These are phyloP conservation scores for Litchi chinensis DNA, from an alignment of 345 rosid genomes.

Conservation along the genomic window DNA sequence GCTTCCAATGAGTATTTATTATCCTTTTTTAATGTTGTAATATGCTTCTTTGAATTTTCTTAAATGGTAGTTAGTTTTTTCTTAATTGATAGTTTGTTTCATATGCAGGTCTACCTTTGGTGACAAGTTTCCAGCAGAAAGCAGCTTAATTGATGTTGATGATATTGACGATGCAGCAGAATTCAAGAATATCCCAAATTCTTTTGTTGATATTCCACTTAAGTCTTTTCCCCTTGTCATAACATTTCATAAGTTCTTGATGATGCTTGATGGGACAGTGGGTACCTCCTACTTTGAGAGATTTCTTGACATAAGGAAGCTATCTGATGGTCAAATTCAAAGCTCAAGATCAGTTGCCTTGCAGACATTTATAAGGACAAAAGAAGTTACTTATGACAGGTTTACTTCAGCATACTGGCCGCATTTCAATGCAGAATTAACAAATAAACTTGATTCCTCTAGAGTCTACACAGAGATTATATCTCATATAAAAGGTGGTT, in stretches of 20 bases:
- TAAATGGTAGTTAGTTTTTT: not conserved
- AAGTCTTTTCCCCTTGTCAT: constrained; percentile 49
- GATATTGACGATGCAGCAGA: constrained; percentile 34
- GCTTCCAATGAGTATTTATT: not conserved
- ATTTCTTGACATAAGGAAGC: constrained; percentile 37
- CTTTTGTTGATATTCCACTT: constrained; percentile 37
- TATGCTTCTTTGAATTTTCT: not conserved
- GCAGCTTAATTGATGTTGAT: constrained; percentile 28
- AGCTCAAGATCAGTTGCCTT: constrained; percentile 27
- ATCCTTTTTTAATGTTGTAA: not conserved
- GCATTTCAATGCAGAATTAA: constrained; percentile 40
- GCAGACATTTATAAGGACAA: constrained; percentile 39
- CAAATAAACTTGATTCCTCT: constrained; percentile 46
- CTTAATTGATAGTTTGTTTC: not conserved
- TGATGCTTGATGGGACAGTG: constrained; percentile 61
- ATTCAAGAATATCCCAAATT: constrained; percentile 48
- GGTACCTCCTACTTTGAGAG: constrained; percentile 51
- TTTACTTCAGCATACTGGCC: constrained; percentile 58
- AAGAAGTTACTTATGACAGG: constrained; percentile 50
- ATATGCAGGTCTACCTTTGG: constrained; percentile 39
- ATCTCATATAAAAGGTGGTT: constrained; percentile 56
- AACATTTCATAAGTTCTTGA: constrained; percentile 53
- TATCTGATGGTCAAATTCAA: constrained; percentile 19
- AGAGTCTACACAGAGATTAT: constrained; percentile 57
- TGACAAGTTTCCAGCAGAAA: constrained; percentile 25